A percentile compares a stretch with the other conserved stretches of the same genome.
Evolutionary conservation across 2,329 filamentous ascomycete species (phyloP).

Genomic region (Talaromyces amestolkiae): DNA sequence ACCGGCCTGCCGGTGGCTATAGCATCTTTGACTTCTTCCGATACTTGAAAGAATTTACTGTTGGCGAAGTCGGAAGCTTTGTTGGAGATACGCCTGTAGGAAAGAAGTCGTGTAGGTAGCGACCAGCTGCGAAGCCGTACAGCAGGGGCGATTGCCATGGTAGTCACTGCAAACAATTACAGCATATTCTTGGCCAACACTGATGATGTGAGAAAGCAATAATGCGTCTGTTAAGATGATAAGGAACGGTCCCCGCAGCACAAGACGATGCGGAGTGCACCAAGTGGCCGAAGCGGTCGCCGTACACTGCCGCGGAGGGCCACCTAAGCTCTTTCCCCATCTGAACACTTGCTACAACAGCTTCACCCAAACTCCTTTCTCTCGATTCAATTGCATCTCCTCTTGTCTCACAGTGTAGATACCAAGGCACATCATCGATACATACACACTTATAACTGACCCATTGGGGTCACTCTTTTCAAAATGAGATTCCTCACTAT

Average conservation of each 20-base stretch:
- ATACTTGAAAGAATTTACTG: slow-evolving; percentile 63
- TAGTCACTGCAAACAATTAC: background rate
- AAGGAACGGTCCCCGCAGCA: slow-evolving; percentile 13
- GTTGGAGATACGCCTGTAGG: slow-evolving; percentile 21
- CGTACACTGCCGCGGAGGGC: slow-evolving; percentile 33
- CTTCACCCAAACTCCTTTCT: background rate
- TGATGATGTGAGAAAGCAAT: background rate
- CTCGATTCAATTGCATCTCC: slow-evolving; percentile 7
- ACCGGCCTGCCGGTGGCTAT: slow-evolving; percentile 73
- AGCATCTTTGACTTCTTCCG: slow-evolving; percentile 79
- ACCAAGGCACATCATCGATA: slow-evolving; percentile 22
- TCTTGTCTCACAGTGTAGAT: slow-evolving; percentile 22
- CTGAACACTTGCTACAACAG: background rate
- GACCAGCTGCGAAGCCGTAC: slow-evolving; percentile 13
- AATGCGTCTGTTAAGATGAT: background rate
- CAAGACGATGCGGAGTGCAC: slow-evolving; percentile 29
- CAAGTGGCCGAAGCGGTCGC: slow-evolving; percentile 35
- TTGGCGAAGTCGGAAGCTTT: slow-evolving; percentile 32
- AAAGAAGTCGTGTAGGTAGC: background rate
- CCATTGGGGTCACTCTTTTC: slow-evolving; percentile 24
- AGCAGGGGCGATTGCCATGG: slow-evolving; percentile 7
- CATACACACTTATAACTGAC: slow-evolving; percentile 28
- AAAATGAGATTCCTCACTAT: slow-evolving; percentile 44
- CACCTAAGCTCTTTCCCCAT: slow-evolving; percentile 36
- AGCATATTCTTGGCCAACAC: background rate